Percentiles rank a stretch among this genome's conserved stretches.
Evolutionary conservation across 352 stramenopile genomes (phyloP).

Genomic region (Halophytophthora polymorphica): DNA sequence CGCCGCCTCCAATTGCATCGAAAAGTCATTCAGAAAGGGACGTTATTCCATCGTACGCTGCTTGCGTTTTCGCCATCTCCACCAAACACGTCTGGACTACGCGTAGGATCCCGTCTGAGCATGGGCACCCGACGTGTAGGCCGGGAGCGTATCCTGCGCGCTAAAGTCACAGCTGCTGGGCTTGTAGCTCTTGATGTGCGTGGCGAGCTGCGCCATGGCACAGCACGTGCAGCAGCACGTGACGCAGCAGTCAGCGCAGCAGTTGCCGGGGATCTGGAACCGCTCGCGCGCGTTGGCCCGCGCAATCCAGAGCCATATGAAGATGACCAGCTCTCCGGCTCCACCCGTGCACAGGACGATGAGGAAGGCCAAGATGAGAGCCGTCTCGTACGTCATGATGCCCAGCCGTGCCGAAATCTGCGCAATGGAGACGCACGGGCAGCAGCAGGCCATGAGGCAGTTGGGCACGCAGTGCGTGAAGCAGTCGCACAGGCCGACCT

Average conservation of each 20-base stretch:
- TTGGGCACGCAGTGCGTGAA: conserved; percentile 27
- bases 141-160: conserved; percentile 3
- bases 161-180: conserved; percentile 17
- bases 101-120: too few relatives aligned
- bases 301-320: conserved; percentile 23
- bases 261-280: conserved; percentile 36
- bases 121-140: conserved; percentile 1
- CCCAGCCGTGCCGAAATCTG: conserved; percentile 36
- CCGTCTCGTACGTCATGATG: conserved; percentile 18
- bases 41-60: too few relatives aligned
- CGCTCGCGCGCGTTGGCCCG: conserved; percentile 25
- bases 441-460: conserved; percentile 24
- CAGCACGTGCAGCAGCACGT: conserved; percentile 36
- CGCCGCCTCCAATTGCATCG: too few relatives aligned
- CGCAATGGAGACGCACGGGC: conserved; percentile 29
- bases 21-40: too few relatives aligned
- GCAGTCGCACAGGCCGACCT: conserved; percentile 21
- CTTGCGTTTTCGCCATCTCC: conserved; percentile 17
- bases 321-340: conserved; percentile 6
- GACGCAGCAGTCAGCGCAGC: conserved; percentile 25
- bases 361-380: conserved; percentile 13
- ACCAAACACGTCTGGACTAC: conserved; percentile 6
- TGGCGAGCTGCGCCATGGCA: conserved; percentile 42
- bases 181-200: conserved; percentile 49
- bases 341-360: conserved; percentile 8